Percentiles rank a stretch among this genome's conserved stretches.
Evolutionary conservation across 1,139 yeast species (phyloP).

Genomic region (Arxiozyma bovina): DNA sequence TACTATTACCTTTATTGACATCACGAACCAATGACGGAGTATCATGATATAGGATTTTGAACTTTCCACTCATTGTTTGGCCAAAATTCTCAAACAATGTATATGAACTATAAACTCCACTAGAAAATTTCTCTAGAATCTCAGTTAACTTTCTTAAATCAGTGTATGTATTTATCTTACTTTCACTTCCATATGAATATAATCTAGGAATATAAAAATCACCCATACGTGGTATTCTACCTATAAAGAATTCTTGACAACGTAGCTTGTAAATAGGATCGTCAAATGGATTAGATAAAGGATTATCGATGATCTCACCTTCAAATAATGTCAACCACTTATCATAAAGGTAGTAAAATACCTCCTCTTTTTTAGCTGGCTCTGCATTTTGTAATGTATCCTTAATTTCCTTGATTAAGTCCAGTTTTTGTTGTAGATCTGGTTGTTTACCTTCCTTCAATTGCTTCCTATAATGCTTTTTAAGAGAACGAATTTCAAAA

Average conservation of each 20-base stretch:
- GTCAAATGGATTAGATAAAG: conserved; percentile 25
- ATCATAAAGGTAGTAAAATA: conserved; percentile 16
- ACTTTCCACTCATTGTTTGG: conserved; percentile 25
- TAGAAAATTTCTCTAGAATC: conserved; percentile 18
- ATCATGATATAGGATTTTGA: conserved; percentile 28
- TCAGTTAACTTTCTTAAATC: conserved; percentile 20
- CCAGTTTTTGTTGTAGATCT: conserved; percentile 19
- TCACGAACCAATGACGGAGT: conserved; percentile 26
- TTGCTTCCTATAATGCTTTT: conserved; percentile 27
- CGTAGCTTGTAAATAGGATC: conserved; percentile 28
- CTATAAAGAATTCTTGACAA: conserved; percentile 27
- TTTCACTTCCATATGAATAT: conserved; percentile 23
- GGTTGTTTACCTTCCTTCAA: conserved; percentile 25
- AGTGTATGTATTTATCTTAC: conserved; percentile 19
- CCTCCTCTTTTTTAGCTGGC: conserved; percentile 15
- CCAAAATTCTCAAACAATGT: conserved; percentile 27
- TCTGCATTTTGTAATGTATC: conserved; percentile 10
- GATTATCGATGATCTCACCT: conserved; percentile 26
- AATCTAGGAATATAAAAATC: conserved; percentile 30
- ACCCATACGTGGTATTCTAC: conserved; percentile 30
- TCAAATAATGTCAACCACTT: conserved; percentile 24
- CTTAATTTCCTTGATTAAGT: conserved; percentile 21
- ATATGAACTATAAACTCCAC: conserved; percentile 20
- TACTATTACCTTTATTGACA: conserved; percentile 13
- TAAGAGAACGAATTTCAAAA: conserved; percentile 25